A percentile compares a stretch with the other conserved stretches of the same genome.
These are phyloP conservation scores for Cryptomeria japonica DNA, from an alignment of 75 land plant genomes.

Conservation along the genomic window DNA sequence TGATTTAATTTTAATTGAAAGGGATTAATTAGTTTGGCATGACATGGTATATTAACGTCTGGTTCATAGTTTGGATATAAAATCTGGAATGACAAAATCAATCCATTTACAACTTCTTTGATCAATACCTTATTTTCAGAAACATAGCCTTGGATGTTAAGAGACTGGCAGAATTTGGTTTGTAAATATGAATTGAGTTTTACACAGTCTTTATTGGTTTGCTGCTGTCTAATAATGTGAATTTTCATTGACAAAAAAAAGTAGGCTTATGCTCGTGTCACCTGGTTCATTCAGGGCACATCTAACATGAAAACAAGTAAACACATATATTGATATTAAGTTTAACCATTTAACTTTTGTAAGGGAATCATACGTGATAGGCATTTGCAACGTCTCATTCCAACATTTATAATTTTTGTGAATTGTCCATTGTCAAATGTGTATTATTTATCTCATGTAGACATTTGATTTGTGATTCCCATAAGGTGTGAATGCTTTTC, in stretches of 20 bases:
- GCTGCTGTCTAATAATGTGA: too few relatives aligned
- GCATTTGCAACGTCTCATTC: not conserved
- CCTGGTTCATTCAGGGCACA: not conserved
- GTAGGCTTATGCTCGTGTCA: not conserved
- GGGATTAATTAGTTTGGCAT: not conserved
- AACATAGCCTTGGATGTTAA: not conserved
- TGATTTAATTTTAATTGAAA: too few relatives aligned
- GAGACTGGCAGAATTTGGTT: too few relatives aligned
- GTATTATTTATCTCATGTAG: not conserved
- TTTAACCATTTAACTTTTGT: not conserved
- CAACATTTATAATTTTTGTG: not conserved
- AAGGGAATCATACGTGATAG: not conserved
- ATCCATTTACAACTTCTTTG: not conserved
- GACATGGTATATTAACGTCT: not conserved
- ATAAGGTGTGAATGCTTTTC: not conserved
- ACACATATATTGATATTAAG: not conserved
- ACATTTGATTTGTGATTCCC: not conserved
- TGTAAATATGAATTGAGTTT: too few relatives aligned
- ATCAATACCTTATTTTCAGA: too few relatives aligned
- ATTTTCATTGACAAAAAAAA: too few relatives aligned
- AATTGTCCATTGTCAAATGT: not conserved
- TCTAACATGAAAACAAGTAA: not conserved
- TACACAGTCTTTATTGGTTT: too few relatives aligned
- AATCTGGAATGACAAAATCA: not conserved
- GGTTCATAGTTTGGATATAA: not conserved